A percentile compares a stretch with the other conserved stretches of the same genome.
These are phyloP conservation scores for Plasmodium gaboni DNA, from an alignment of 169 alveolate species.

Conservation along the genomic window DNA sequence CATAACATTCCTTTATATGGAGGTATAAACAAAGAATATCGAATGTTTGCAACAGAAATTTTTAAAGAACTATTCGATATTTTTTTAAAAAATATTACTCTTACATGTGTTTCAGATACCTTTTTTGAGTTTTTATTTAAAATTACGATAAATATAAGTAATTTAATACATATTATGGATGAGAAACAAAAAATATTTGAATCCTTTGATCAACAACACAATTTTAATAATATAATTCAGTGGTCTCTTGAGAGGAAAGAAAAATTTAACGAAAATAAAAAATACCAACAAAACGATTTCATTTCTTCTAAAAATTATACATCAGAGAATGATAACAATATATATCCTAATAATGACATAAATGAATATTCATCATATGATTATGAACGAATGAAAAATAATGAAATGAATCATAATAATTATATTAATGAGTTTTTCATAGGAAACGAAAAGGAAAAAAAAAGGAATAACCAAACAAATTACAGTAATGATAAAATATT, in stretches of 20 bases:
- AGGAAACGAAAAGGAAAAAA: not conserved
- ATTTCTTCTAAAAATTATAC: slow-evolving; percentile 8
- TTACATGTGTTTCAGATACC: slow-evolving; percentile 43
- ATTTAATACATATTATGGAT: slow-evolving; percentile 42
- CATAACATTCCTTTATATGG: slow-evolving; percentile 17
- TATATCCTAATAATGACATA: slow-evolving; percentile 1
- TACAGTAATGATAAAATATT: not conserved
- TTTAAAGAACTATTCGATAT: slow-evolving; percentile 65
- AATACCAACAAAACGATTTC: slow-evolving; percentile 20
- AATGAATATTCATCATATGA: not conserved
- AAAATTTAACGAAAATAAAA: slow-evolving; percentile 50
- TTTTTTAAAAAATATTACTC: slow-evolving; percentile 57
- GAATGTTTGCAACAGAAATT: slow-evolving; percentile 76
- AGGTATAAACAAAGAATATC: slow-evolving; percentile 34
- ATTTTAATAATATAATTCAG: slow-evolving; percentile 54
- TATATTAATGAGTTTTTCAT: not conserved
- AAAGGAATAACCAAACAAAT: slow-evolving; percentile 1
- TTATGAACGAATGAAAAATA: not conserved
- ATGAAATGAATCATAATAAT: slow-evolving; percentile 16
- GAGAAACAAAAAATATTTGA: slow-evolving; percentile 56
- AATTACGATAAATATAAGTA: slow-evolving; percentile 63
- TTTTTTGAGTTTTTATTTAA: slow-evolving; percentile 75
- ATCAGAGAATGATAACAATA: not conserved
- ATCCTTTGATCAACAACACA: slow-evolving; percentile 39
- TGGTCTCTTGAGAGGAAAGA: slow-evolving; percentile 64